A percentile compares a stretch with the other conserved stretches of the same genome.
Evolutionary conservation across 768 basidiomycete genomes (phyloP).

Genomic region (Dioszegia aurantiaca): DNA sequence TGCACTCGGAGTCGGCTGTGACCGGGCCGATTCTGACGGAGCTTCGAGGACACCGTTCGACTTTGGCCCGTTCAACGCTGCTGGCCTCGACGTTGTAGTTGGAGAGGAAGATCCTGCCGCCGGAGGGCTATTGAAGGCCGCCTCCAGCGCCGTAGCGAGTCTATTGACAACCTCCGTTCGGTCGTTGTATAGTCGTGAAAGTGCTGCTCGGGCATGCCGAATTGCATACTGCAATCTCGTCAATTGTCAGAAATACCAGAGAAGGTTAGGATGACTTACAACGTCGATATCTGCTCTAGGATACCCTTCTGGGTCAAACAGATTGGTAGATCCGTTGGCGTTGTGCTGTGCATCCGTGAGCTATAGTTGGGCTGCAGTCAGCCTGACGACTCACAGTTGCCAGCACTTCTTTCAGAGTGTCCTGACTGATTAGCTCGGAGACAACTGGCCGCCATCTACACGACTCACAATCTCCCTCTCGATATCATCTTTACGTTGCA

Average conservation of each 20-base stretch:
- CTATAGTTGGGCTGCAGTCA: neutral
- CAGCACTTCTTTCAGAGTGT: constrained; percentile 35
- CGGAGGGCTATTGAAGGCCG: constrained; percentile 58
- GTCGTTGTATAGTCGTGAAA: constrained; percentile 82
- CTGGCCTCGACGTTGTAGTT: constrained; percentile 48
- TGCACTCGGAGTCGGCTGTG: neutral
- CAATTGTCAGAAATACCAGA: neutral
- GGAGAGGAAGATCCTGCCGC: constrained; percentile 3
- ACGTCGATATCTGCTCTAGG: constrained; percentile 77
- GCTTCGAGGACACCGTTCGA: constrained; percentile 12
- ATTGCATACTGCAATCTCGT: constrained; percentile 40
- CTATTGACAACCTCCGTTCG: constrained; percentile 63
- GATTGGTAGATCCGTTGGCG: constrained; percentile 57
- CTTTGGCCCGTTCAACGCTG: constrained; percentile 4
- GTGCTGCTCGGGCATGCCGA: constrained; percentile 60
- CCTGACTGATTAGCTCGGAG: constrained; percentile 53
- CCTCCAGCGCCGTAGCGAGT: constrained; percentile 67
- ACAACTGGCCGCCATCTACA: constrained; percentile 57
- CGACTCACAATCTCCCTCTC: constrained; percentile 68
- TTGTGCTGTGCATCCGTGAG: constrained; percentile 22
- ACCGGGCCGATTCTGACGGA: neutral
- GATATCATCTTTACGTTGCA: constrained; percentile 67
- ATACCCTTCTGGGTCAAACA: constrained; percentile 84
- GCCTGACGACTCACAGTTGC: constrained; percentile 30
- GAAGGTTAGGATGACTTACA: constrained; percentile 54